These are phyloP conservation scores for Ophiostoma pallidulum DNA, from an alignment of 2,329 filamentous ascomycete genomes.

Conservation along the genomic window DNA sequence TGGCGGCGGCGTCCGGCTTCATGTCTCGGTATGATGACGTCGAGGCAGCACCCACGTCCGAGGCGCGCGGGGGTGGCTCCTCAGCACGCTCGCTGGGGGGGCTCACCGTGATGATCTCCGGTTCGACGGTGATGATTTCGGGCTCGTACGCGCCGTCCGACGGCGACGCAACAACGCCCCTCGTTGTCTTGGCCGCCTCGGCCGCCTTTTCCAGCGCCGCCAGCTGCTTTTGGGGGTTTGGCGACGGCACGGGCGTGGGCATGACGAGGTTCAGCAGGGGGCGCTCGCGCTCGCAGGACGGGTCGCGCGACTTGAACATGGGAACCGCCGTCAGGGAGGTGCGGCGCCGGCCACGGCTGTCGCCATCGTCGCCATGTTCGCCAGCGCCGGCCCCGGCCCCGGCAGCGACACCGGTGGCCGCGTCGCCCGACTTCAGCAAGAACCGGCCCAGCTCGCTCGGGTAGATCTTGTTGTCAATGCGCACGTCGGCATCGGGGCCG, in stretches of 20 bases:
- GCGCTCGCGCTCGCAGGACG: constrained; percentile 44
- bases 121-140: constrained; percentile 9
- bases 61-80: not conserved
- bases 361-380: not conserved
- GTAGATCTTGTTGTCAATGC: constrained; percentile 48
- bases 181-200: not conserved
- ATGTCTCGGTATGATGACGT: too few species aligned
- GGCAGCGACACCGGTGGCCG: constrained; percentile 9
- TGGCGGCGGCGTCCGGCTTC: too few species aligned
- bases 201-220: constrained; percentile 7
- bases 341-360: constrained; percentile 3
- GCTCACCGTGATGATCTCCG: constrained; percentile 16
- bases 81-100: constrained; percentile 6
- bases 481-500: constrained; percentile 54
- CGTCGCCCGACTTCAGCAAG: constrained; percentile 17
- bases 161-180: too few species aligned
- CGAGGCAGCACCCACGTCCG: too few species aligned
- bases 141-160: too few species aligned
- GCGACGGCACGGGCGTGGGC: constrained; percentile 49
- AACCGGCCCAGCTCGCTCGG: constrained; percentile 39
- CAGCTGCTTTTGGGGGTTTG: constrained; percentile 34
- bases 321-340: constrained; percentile 21
- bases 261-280: constrained; percentile 52
- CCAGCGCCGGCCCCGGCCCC: too few species aligned
- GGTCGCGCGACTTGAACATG: constrained; percentile 38